phyloP scores from a whole-genome alignment of 2,329 filamentous ascomycete species.

The Cercospora sojina region DNA sequence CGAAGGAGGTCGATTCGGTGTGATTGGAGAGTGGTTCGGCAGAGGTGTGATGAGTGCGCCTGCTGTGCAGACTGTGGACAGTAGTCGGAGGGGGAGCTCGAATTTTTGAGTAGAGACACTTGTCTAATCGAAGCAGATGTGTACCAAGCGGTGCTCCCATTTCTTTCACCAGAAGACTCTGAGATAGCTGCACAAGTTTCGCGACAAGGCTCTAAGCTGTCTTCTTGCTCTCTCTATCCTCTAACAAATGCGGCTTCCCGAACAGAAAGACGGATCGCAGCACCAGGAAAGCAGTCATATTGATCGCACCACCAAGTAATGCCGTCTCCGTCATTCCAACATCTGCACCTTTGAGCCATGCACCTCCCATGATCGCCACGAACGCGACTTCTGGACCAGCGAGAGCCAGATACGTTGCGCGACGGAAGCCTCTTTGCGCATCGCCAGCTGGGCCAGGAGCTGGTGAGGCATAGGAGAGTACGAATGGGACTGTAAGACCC shows the following conservation, averaged over 20 bases:
- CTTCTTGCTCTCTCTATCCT: conserved; percentile 8
- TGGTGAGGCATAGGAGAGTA: conserved; percentile 4
- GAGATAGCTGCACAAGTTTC: neutral
- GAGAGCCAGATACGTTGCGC: conserved; percentile 7
- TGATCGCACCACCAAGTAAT: conserved; percentile 6
- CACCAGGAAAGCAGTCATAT: neutral
- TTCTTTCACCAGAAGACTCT: conserved; percentile 57
- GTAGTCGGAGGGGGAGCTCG: conserved; percentile 2
- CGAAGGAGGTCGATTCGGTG: conserved; percentile 72
- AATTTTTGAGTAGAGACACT: neutral
- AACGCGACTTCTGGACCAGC: neutral
- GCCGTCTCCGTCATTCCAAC: conserved; percentile 7
- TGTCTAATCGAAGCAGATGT: neutral
- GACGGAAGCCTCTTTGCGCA: conserved; percentile 7
- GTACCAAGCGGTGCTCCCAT: conserved; percentile 36
- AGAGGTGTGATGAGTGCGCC: conserved; percentile 76
- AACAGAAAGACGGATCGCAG: conserved; percentile 10
- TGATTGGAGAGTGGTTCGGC: conserved; percentile 91
- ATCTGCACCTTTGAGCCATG: conserved; percentile 11
- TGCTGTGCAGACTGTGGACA: conserved; percentile 3
- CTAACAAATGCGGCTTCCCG: conserved; percentile 10
- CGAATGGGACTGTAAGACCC: conserved; percentile 4
- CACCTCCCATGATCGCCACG: conserved; percentile 5
- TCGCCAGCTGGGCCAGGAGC: conserved; percentile 4
- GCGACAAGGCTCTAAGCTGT: neutral